Conservation (phyloP, 345 rosid species). For the Murraya paniculata region DNA sequence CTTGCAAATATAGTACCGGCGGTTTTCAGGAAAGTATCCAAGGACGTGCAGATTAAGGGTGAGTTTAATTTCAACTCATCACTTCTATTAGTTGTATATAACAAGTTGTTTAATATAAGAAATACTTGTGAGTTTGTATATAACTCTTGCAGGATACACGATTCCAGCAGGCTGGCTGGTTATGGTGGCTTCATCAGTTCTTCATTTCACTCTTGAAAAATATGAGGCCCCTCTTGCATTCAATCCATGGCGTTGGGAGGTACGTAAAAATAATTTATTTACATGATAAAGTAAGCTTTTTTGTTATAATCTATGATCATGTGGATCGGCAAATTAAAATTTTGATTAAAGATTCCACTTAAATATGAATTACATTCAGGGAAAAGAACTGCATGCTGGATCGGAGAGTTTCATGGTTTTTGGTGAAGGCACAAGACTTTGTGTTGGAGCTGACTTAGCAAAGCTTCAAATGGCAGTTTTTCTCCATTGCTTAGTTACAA, state of each 20-base stretch:
- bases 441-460: slow-evolving; percentile 45
- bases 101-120: background rate
- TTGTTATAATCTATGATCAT: too few species aligned
- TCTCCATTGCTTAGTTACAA: slow-evolving; percentile 30
- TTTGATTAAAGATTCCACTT: background rate
- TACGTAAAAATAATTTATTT: background rate
- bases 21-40: slow-evolving; percentile 32
- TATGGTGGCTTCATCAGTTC: slow-evolving; percentile 7
- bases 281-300: too few species aligned
- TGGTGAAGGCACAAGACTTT: too few species aligned
- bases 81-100: too few species aligned
- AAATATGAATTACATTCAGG: background rate
- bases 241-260: slow-evolving; percentile 38
- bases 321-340: background rate
- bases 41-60: slow-evolving; percentile 35
- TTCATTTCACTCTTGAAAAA: slow-evolving; percentile 22
- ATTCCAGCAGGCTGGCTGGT: too few species aligned
- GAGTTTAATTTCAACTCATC: slow-evolving; percentile 1
- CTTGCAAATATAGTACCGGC: slow-evolving; percentile 36
- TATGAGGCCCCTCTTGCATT: slow-evolving; percentile 30
- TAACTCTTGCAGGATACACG: too few species aligned
- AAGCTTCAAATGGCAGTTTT: slow-evolving; percentile 35
- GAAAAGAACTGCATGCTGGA: slow-evolving; percentile 26
- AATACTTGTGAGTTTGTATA: too few species aligned
- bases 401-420: slow-evolving; percentile 42